Evolutionary conservation across 1,139 yeast genomes (phyloP), one percentile per base, ranked within the genome.

Genomic region (Nadsonia starkeyi-henricii): DNA sequence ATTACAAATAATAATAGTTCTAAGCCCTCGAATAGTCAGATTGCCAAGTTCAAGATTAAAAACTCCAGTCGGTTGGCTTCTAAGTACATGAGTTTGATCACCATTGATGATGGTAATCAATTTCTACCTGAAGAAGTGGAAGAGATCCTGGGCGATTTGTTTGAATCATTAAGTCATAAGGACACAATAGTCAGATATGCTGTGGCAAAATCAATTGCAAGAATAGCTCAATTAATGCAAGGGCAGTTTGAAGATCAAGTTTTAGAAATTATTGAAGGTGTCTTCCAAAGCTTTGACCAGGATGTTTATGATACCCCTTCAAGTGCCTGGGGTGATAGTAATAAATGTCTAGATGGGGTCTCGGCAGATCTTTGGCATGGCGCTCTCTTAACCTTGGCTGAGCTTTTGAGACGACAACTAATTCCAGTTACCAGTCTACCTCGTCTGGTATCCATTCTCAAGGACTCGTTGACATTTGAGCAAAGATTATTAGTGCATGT

Each of bases 401-500:
- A 74, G 52, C 57, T 73, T 15, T 56, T 72, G 3, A 59, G 72
- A 33, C 57, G 65, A 9, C 55, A 58, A 2, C 49, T 65, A 36
- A 48, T 67, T 20, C 45, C 49, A 0, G 47, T 41, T 1, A 47
- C 44, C 1, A 52, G 52, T 9, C 52, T 62, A 2, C 48, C 71
- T 56, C 46, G 52, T 46, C 50, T 69, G 8, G 61, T 63, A 0
- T 41, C 39, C 1, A 62, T 72, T 1, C 50, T 75, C 1, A 53
- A 56, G 1, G 53, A 53, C 19, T 74, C 84, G 0, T 61, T 79
- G 4, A 74, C 70, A 45, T 73, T 81, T 52, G 79, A 76, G 50
- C 81, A 79, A 50, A 62, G 66, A 42, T 61, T 73, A 47, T 61
- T 77, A 15, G 73, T 77, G 0, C 65, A 71, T 17, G 68, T 78